Percentiles rank a stretch among this genome's conserved stretches.
Conservation (phyloP, 2,329 filamentous ascomycete genomes). For the Sarocladium kiliense region DNA sequence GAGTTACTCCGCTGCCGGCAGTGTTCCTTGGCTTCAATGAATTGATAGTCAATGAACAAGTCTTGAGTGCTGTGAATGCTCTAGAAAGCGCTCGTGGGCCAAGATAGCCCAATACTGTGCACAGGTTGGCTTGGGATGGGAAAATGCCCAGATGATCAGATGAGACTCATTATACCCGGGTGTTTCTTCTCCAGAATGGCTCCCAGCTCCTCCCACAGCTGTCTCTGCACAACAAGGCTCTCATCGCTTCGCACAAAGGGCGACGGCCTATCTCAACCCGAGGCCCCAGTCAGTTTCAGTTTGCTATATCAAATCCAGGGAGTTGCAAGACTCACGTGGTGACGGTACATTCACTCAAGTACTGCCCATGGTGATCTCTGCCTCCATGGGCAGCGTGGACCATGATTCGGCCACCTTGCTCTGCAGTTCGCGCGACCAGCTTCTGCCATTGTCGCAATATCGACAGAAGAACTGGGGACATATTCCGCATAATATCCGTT, state of each 20-base stretch:
- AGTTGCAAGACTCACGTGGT: too few species aligned
- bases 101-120: too few species aligned
- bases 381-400: background rate
- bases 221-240: background rate
- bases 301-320: too few species aligned
- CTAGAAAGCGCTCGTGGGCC: too few species aligned
- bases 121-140: too few species aligned
- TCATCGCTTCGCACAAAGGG: background rate
- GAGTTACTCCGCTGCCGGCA: too few species aligned
- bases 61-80: too few species aligned
- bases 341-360: background rate
- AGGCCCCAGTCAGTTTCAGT: too few species aligned
- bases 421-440: background rate
- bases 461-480: background rate
- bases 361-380: background rate
- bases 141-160: too few species aligned
- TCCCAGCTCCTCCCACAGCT: background rate
- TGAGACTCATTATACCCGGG: background rate
- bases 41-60: too few species aligned
- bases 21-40: too few species aligned
- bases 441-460: conserved; percentile 18
- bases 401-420: background rate
- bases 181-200: background rate
- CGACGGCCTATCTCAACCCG: background rate
- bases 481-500: too few species aligned